These are phyloP conservation scores for Colletotrichum sp. DNA, from an alignment of 2,329 filamentous ascomycete species.

Conservation along the genomic window DNA sequence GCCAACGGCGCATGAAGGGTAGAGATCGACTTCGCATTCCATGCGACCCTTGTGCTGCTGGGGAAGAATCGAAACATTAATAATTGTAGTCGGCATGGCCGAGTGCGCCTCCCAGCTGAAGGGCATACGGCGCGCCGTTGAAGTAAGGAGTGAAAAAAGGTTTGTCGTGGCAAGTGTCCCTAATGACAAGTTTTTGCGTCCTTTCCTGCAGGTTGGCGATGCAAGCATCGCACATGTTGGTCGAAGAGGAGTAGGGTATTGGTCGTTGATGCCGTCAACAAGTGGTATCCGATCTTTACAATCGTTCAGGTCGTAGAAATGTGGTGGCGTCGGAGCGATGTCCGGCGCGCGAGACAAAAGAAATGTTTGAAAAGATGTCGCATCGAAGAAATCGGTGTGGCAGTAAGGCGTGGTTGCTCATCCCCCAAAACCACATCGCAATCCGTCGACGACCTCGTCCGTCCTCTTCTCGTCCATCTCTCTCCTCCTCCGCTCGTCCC, in stretches of 20 bases:
- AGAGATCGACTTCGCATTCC: slow-evolving; percentile 5
- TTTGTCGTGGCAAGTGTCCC: slow-evolving; percentile 14
- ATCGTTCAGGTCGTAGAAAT: slow-evolving; percentile 12
- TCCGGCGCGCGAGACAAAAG: not conserved
- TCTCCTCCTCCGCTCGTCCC: not conserved
- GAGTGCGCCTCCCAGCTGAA: not conserved
- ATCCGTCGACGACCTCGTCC: not conserved
- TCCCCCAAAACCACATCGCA: not conserved
- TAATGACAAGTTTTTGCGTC: slow-evolving; percentile 11
- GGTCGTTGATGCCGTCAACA: slow-evolving; percentile 5
- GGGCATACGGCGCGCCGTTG: not conserved
- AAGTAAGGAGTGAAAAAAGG: not conserved
- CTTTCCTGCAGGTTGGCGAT: slow-evolving; percentile 19
- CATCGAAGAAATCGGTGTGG: slow-evolving; percentile 14
- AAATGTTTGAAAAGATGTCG: slow-evolving; percentile 12
- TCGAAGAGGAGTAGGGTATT: slow-evolving; percentile 15
- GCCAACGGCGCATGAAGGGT: not conserved
- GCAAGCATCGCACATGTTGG: slow-evolving; percentile 9
- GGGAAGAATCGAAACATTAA: slow-evolving; percentile 19
- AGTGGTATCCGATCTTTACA: not conserved
- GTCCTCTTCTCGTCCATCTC: not conserved
- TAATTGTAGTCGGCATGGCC: not conserved
- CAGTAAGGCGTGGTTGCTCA: not conserved
- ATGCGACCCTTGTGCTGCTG: slow-evolving; percentile 7
- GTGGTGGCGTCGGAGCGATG: not conserved